Percentiles rank a stretch among this genome's conserved stretches.
Evolutionary conservation across 768 basidiomycete species (phyloP).

Genomic region (Trametes cingulata): DNA sequence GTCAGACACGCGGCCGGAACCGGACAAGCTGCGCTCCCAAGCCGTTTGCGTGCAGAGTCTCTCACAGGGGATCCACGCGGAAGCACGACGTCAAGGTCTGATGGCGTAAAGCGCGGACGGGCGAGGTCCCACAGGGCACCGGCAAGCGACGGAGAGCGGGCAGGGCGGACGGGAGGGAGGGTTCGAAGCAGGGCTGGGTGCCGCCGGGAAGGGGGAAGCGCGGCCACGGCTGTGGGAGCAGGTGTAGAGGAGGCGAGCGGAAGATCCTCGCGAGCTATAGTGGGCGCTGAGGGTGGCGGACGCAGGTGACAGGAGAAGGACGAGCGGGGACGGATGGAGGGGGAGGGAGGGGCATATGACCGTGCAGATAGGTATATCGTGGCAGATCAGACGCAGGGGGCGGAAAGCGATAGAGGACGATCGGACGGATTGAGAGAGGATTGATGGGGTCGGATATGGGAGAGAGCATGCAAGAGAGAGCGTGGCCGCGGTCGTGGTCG

Average conservation of each 20-base stretch:
- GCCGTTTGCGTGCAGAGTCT: not conserved
- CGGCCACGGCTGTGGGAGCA: conserved; percentile 5
- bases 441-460: conserved; percentile 17
- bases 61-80: conserved; percentile 21
- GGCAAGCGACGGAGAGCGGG: conserved; percentile 11
- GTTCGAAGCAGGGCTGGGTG: conserved; percentile 4
- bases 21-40: not conserved
- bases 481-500: too few species aligned
- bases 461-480: not conserved
- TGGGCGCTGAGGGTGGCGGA: not conserved
- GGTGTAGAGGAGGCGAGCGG: not conserved
- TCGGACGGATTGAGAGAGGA: conserved; percentile 12
- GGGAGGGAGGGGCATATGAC: conserved; percentile 16
- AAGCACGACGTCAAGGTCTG: conserved; percentile 16
- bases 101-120: conserved; percentile 12
- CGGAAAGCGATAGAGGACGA: conserved; percentile 15
- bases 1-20: not conserved
- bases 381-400: conserved; percentile 18
- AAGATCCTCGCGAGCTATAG: conserved; percentile 12
- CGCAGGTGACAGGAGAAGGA: conserved; percentile 12
- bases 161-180: not conserved
- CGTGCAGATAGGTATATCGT: conserved; percentile 15
- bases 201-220: conserved; percentile 12
- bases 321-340: not conserved
- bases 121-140: conserved; percentile 9